Percentiles rank a stretch among this genome's conserved stretches.
These are phyloP conservation scores for Leccinum barrowsii DNA, from an alignment of 768 basidiomycete genomes.

Conservation along the genomic window DNA sequence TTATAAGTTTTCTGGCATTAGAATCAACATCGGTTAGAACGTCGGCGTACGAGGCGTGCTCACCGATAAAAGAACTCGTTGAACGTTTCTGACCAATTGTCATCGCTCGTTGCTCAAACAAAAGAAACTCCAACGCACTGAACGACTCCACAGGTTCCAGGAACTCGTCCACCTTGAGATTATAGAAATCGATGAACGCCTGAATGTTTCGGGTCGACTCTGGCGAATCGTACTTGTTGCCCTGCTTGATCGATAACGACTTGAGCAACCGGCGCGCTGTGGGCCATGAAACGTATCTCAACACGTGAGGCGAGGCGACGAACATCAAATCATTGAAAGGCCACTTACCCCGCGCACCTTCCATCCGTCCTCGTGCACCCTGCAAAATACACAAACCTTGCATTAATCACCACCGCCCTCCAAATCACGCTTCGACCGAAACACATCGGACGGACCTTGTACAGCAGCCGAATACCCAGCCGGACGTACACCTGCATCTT, in stretches of 20 bases:
- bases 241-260: constrained; percentile 90
- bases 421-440: neutral
- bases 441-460: constrained; percentile 53
- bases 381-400: constrained; percentile 20
- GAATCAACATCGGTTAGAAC: neutral
- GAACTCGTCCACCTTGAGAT: constrained; percentile 79
- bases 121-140: constrained; percentile 46
- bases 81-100: constrained; percentile 63
- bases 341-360: constrained; percentile 72
- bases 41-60: neutral
- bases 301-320: neutral
- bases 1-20: constrained; percentile 72
- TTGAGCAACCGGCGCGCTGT: constrained; percentile 65
- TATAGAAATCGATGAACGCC: constrained; percentile 86
- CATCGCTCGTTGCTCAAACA: neutral
- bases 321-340: neutral
- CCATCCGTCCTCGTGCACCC: constrained; percentile 86
- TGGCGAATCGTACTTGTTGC: constrained; percentile 85
- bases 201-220: constrained; percentile 83
- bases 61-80: constrained; percentile 88
- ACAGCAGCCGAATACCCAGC: constrained; percentile 87
- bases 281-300: constrained; percentile 43
- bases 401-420: neutral
- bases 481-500: constrained; percentile 97
- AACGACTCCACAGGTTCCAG: constrained; percentile 79